Evolutionary conservation across 2,329 filamentous ascomycete genomes (phyloP).

Genomic region (Cercospora sp.): DNA sequence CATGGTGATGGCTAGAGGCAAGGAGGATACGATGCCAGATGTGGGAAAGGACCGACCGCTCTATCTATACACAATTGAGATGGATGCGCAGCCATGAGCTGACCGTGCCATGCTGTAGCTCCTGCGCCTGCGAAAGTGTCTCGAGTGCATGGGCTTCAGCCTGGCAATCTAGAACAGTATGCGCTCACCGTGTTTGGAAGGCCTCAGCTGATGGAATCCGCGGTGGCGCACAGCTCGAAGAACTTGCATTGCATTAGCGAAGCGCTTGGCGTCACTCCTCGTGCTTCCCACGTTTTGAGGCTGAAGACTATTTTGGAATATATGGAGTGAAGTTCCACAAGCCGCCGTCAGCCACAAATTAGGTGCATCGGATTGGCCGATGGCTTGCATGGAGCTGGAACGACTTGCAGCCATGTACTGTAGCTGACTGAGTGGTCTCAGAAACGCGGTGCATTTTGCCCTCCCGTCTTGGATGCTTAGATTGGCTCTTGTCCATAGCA

Average conservation of each 20-base stretch:
- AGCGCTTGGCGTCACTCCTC: background rate
- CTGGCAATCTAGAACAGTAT: background rate
- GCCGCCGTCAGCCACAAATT: background rate
- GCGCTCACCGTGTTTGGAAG: constrained; percentile 2
- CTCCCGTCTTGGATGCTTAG: background rate
- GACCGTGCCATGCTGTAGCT: background rate
- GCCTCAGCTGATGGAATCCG: background rate
- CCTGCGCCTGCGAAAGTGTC: background rate
- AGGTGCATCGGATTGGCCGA: background rate
- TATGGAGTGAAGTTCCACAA: background rate
- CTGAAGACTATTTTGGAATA: background rate
- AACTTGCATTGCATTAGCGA: constrained; percentile 4
- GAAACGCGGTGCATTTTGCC: background rate
- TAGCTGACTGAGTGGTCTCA: background rate
- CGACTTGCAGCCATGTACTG: background rate
- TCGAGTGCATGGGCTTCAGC: background rate
- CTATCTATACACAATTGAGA: background rate
- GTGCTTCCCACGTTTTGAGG: background rate
- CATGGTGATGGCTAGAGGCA: background rate
- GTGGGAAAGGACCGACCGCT: background rate
- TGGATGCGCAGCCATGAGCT: background rate
- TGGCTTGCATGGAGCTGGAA: background rate
- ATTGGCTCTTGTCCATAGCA: background rate
- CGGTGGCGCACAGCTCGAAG: background rate
- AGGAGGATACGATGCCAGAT: background rate